Conservation (phyloP, 768 basidiomycete species). For the Podaxis carcinomalis region DNA sequence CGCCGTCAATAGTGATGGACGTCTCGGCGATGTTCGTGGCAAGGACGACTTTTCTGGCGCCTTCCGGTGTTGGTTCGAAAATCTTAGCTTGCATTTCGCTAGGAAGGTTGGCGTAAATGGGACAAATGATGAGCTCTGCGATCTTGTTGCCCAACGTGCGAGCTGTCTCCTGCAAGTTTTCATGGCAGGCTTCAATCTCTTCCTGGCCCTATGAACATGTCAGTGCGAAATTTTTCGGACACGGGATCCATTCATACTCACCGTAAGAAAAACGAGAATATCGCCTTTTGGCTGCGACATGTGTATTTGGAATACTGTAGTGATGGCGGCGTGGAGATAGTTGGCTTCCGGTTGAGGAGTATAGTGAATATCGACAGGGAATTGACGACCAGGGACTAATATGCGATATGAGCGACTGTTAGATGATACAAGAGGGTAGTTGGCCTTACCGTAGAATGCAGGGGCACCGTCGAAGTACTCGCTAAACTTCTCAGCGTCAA, state of each 20-base stretch:
- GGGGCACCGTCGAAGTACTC: constrained; percentile 97
- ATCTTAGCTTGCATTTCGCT: constrained; percentile 99
- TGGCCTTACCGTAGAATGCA: constrained; percentile 76
- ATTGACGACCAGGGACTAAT: constrained; percentile 92
- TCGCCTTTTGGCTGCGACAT: constrained; percentile 98
- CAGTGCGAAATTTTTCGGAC: constrained; percentile 8
- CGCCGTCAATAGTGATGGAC: constrained; percentile 98
- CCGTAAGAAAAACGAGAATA: constrained; percentile 95
- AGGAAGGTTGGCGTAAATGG: constrained; percentile 98
- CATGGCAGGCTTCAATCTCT: constrained; percentile 96
- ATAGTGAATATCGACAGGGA: constrained; percentile 97
- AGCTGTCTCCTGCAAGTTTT: constrained; percentile 93
- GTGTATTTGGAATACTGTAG: constrained; percentile 98
- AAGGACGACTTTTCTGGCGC: constrained; percentile 94
- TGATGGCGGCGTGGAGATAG: constrained; percentile 97
- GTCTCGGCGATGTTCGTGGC: constrained; percentile 99
- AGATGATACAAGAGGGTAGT: background rate
- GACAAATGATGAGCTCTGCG: constrained; percentile 89
- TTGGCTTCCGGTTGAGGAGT: constrained; percentile 99
- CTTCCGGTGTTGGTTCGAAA: constrained; percentile 96
- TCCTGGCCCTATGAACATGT: constrained; percentile 79
- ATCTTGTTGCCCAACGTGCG: constrained; percentile 95
- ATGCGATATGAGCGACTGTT: constrained; percentile 5
- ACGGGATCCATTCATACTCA: constrained; percentile 29
- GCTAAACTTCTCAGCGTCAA: constrained; percentile 97